These are phyloP conservation scores for Fraxinus xanthoxyloides DNA, from an alignment of 305 asterid species.

Conservation along the genomic window DNA sequence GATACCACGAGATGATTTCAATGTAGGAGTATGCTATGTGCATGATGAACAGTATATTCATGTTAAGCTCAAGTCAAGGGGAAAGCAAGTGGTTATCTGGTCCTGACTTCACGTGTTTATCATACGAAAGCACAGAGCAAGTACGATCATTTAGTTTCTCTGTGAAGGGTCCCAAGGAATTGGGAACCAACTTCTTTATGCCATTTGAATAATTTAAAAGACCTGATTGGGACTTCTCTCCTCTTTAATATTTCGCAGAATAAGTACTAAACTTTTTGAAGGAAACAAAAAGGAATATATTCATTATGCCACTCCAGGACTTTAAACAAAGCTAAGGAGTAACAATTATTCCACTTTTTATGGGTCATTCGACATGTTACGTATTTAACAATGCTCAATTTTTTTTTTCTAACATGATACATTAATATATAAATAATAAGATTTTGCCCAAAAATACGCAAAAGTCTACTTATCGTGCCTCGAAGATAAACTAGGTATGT, in stretches of 20 bases:
- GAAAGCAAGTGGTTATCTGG: constrained; percentile 33
- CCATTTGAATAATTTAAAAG: constrained; percentile 45
- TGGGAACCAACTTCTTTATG: constrained; percentile 31
- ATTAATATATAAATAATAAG: neutral
- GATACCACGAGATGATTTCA: neutral
- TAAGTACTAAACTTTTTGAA: constrained; percentile 60
- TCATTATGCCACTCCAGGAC: constrained; percentile 60
- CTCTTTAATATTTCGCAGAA: constrained; percentile 49
- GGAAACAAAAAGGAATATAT: constrained; percentile 64
- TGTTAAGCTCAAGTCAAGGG: constrained; percentile 33
- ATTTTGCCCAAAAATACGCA: neutral
- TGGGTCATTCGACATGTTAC: constrained; percentile 8
- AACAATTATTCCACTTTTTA: constrained; percentile 38
- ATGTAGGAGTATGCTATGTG: neutral
- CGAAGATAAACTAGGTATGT: neutral
- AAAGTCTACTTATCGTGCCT: neutral
- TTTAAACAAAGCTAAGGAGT: constrained; percentile 54
- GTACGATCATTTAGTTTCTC: constrained; percentile 50
- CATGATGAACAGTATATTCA: constrained; percentile 24
- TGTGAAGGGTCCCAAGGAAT: constrained; percentile 36
- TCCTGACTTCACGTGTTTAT: constrained; percentile 39
- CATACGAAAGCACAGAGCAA: constrained; percentile 50
- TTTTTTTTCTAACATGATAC: neutral
- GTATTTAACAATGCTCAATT: constrained; percentile 18
- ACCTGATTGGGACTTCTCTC: constrained; percentile 34